Base-by-base conservation (phyloP, 176 grass and related monocot species). In the Carex littledalei region DNA sequence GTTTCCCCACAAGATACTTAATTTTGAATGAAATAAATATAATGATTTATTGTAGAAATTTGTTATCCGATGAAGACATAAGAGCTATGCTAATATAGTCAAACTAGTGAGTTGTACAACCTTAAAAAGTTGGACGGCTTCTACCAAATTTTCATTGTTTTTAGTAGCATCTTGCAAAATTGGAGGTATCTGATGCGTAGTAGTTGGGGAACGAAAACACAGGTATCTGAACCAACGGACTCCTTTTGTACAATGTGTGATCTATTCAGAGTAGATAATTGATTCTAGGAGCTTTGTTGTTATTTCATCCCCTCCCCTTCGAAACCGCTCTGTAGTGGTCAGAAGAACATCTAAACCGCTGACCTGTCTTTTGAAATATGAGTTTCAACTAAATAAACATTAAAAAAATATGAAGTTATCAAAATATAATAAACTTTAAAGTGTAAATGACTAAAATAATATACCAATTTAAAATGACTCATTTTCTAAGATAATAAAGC, bases 321-420 rank as follows among this genome's bases (percentile, higher is more conserved):
- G 90, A 69, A 97, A 97, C 70, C 94, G 93, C 69, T 79, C 94
- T 92, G 94, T 94, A 59, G 92, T 97, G 34, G 94, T 97, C 6
- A 92, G 94, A 57, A 97, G 87, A 57, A 97, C 94, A 89, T 97
- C 94, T 86, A 97, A 89, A 68, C 94, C 94, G 80, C 94, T 90
- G 63, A 92, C 94, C 92, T 94, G 81, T 78, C 21, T 75, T 75
- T 50, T 75, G 71, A 52, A 75, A 53, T 50, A 45, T 75, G 53
- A 53, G 71, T 10, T 21, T 50, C 11, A 0, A 75, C 43, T 15
- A 75, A 75, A 50, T 22, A 73, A 75, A 24, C 20, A 13, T 53
- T 24, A 75, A 75, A 5, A 75, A 14, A 75, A 75, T 5, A 39
- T 39, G 0, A 39, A 72, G 37, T 22, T 24, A 47, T 22, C 70